Percentiles rank a stretch among this genome's conserved stretches.
Evolutionary conservation across 768 basidiomycete species (phyloP).

Genomic region (Lepiota subincarnata): DNA sequence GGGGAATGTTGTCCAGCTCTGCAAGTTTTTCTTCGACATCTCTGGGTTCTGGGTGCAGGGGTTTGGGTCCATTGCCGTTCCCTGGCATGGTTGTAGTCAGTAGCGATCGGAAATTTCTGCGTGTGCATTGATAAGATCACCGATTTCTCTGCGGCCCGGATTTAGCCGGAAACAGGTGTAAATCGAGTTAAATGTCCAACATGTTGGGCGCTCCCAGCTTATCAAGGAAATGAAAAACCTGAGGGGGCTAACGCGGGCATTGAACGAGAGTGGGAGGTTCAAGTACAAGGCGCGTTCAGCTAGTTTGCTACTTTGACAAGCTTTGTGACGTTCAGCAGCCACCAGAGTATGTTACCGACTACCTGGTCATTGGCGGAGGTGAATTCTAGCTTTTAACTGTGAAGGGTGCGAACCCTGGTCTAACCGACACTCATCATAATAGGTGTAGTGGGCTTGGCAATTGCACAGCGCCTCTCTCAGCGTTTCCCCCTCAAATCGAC

Average conservation of each 20-base stretch:
- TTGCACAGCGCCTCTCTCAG: constrained; percentile 70
- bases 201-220: no score
- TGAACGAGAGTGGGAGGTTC: constrained; percentile 59
- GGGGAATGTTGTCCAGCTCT: constrained; percentile 62
- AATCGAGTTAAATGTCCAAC: no score
- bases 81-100: not conserved
- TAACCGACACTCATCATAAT: not conserved
- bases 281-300: constrained; percentile 51
- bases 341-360: constrained; percentile 75
- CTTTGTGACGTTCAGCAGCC: constrained; percentile 29
- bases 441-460: constrained; percentile 85
- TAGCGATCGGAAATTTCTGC: not conserved
- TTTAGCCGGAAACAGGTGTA: not conserved
- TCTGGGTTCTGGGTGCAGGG: constrained; percentile 19
- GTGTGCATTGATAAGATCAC: not conserved
- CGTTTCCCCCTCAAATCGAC: constrained; percentile 66
- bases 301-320: not conserved
- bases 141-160: not conserved
- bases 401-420: no score
- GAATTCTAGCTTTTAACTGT: constrained; percentile 6
- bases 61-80: not conserved
- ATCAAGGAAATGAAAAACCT: constrained; percentile 28
- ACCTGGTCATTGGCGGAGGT: constrained; percentile 89
- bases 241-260: constrained; percentile 50
- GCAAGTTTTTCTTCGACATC: constrained; percentile 37